Base-by-base conservation (phyloP, 768 basidiomycete genomes). In the Collybia sordida region DNA sequence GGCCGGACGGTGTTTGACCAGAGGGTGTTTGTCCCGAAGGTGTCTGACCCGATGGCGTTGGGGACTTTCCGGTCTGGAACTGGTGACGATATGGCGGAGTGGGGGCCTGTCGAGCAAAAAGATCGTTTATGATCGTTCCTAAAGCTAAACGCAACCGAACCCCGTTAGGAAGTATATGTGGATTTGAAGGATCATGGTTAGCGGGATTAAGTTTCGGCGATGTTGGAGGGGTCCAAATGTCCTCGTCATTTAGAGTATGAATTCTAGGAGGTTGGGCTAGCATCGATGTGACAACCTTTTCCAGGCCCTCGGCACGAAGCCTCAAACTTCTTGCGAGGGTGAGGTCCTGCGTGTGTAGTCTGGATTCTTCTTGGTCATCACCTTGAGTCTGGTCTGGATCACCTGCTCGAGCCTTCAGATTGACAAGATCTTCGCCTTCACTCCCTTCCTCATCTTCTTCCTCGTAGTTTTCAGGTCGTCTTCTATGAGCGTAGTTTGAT, bases 201-300 rank as follows among this genome's bases (percentile, higher is more conserved):
- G 73, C 58, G 25, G 74, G 54, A 55, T 70, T 52, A 58, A 72
- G 56, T 60, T 64, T 75, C 6, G 82, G 81, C 4, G 79, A 80
- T 2, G 73, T 76, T 6, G 80, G 80, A 34, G 79, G 78, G 2
- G 80, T 75, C 40, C 74, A 63, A 11, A 72, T 54, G 52, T 81
- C 83, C 22, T 82, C 82, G 27, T 78, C 80, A 36, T 79, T 74
- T 28, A 77, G 67, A 3, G 81, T 79, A 35, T 81, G 81, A 11
- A 82, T 66, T 0, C 81, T 78, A 1, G 90, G 90, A 0, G 87
- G 86, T 54, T 91, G 88, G 47, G 83, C 82, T 12, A 93, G 80
- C 88, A 93, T 91, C 39, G 84, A 78, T 0, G 80, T 82, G 42
- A 90, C 79, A 37, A 93, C 88, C 60, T 90, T 91, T 65, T 93